Evolutionary conservation across 139 green algal genomes (phyloP).

Genomic region (Chlorella vulgaris): DNA sequence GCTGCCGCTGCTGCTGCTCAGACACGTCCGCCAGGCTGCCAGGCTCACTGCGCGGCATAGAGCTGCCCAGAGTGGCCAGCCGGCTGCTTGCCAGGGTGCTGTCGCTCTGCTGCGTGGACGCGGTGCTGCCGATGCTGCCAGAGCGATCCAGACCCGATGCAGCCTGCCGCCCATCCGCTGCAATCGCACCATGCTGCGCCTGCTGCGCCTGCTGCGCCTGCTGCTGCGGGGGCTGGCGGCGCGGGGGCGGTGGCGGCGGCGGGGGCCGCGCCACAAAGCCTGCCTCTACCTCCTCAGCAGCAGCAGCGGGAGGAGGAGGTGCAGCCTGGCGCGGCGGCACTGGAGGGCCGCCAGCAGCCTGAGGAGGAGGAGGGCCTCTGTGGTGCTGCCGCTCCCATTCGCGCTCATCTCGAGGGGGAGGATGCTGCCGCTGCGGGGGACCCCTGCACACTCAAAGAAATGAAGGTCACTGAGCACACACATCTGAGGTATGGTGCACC

Average conservation of each 20-base stretch:
- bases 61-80: slow-evolving; percentile 28
- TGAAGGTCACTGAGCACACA: too few relatives aligned
- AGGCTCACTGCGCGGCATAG: slow-evolving; percentile 18
- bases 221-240: neutral
- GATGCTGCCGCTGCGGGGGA: neutral
- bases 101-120: slow-evolving; percentile 18
- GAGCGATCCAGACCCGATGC: neutral
- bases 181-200: too few relatives aligned
- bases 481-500: too few relatives aligned
- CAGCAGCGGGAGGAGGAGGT: neutral
- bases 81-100: slow-evolving; percentile 27
- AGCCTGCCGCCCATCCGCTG: too few relatives aligned
- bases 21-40: slow-evolving; percentile 11
- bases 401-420: neutral
- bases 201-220: neutral
- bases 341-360: neutral
- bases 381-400: neutral
- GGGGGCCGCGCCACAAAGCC: neutral
- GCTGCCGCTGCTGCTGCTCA: slow-evolving; percentile 20
- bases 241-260: neutral
- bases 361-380: too few relatives aligned
- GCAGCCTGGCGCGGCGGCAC: neutral
- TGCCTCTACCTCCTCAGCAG: neutral
- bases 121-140: slow-evolving; percentile 20
- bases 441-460: too few relatives aligned